phyloP scores from a whole-genome alignment of 1,139 yeast genomes.

The Kurtzmaniella quercitrusa region DNA sequence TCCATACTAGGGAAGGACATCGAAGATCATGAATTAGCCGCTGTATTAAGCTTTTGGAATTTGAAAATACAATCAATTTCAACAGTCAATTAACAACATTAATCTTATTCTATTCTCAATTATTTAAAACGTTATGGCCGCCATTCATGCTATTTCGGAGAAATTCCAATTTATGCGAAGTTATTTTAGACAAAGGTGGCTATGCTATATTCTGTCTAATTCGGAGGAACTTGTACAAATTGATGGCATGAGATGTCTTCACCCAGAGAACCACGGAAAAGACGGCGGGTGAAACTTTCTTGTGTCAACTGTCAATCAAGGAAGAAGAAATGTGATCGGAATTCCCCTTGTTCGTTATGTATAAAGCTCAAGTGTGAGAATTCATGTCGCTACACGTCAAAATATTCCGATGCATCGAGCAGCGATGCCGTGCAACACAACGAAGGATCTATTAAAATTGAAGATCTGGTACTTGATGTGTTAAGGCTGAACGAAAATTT shows the following conservation, averaged over 20 bases:
- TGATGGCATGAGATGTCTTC: background rate
- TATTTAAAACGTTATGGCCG: too few relatives aligned
- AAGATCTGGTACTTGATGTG: too few relatives aligned
- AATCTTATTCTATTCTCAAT: too few relatives aligned
- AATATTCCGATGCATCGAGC: too few relatives aligned
- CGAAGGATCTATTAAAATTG: too few relatives aligned
- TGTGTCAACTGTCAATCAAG: background rate
- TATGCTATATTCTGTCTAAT: too few relatives aligned
- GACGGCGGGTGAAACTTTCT: background rate
- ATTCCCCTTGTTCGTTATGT: background rate
- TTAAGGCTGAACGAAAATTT: too few relatives aligned
- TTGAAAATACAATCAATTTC: background rate
- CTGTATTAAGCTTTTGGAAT: background rate
- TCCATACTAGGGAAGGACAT: background rate
- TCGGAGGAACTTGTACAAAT: background rate
- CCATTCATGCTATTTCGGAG: too few relatives aligned
- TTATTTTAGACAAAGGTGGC: background rate
- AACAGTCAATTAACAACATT: background rate
- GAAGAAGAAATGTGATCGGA: background rate
- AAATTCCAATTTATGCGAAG: background rate
- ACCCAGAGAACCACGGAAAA: background rate
- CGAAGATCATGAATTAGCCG: background rate
- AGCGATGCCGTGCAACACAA: too few relatives aligned
- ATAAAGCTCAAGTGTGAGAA: background rate
- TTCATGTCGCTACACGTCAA: background rate